Evolutionary conservation across 2,329 filamentous ascomycete species (phyloP).

Genomic region (Fusarium penzigii): DNA sequence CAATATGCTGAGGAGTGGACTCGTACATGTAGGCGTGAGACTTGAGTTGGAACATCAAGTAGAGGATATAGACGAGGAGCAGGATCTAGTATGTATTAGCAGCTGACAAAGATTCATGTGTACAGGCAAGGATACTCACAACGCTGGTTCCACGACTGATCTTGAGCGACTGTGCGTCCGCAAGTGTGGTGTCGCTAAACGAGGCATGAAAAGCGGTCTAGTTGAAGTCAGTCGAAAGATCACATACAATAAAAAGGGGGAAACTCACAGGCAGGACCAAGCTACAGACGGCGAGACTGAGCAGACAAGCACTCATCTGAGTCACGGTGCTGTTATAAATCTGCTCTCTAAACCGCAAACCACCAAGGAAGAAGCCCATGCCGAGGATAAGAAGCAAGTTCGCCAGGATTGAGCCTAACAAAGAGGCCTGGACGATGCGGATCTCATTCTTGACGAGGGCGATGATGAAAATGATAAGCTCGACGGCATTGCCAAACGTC

Average conservation of each 20-base stretch:
- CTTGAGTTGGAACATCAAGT: constrained; percentile 88
- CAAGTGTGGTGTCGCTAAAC: constrained; percentile 62
- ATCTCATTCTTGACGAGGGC: constrained; percentile 64
- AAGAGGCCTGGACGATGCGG: constrained; percentile 85
- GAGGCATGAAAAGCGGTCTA: constrained; percentile 91
- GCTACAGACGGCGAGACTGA: constrained; percentile 89
- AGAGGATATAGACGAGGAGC: constrained; percentile 73
- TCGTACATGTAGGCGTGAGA: constrained; percentile 91
- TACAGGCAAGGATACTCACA: constrained; percentile 46
- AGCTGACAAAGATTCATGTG: not conserved
- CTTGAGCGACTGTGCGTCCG: constrained; percentile 72
- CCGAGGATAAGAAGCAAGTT: constrained; percentile 87
- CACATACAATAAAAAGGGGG: constrained; percentile 25
- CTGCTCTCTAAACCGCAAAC: constrained; percentile 84
- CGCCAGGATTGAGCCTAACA: constrained; percentile 86
- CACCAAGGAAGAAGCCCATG: constrained; percentile 88
- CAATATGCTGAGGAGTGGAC: constrained; percentile 87
- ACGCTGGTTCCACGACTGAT: constrained; percentile 90
- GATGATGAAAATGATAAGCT: constrained; percentile 68
- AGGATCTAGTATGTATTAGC: constrained; percentile 10
- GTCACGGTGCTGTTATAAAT: constrained; percentile 95
- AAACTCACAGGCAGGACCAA: constrained; percentile 72
- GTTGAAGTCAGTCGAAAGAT: constrained; percentile 38
- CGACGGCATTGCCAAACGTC: constrained; percentile 77
- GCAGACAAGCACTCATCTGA: constrained; percentile 91